A percentile compares a stretch with the other conserved stretches of the same genome.
phyloP scores from a whole-genome alignment of 805 yeast species.

The Jamesozyma hellenica region DNA sequence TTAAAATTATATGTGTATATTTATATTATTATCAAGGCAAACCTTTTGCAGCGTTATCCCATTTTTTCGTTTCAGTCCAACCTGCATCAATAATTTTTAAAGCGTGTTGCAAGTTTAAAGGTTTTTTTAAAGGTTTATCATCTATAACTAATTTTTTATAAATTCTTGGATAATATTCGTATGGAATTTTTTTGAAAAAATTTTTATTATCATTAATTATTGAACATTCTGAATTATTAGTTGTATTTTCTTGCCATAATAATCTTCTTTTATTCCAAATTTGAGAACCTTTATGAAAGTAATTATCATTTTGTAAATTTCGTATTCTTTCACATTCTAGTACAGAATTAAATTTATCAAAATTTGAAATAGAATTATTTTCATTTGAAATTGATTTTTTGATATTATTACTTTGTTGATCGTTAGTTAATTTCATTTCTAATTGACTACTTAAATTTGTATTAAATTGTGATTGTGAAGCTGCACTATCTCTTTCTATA shows the following conservation, averaged over 20 bases:
- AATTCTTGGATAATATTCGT: slow-evolving; percentile 47
- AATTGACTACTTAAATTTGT: slow-evolving; percentile 2
- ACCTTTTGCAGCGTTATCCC: slow-evolving; percentile 48
- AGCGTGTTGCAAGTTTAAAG: slow-evolving; percentile 67
- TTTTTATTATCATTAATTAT: slow-evolving; percentile 11
- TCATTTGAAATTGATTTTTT: background rate
- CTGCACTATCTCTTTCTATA: slow-evolving; percentile 12
- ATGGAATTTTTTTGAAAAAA: slow-evolving; percentile 29
- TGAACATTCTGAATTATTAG: slow-evolving; percentile 8
- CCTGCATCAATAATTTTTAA: slow-evolving; percentile 68
- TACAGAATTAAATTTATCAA: slow-evolving; percentile 26
- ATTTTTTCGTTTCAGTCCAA: slow-evolving; percentile 70
- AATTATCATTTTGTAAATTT: slow-evolving; percentile 19
- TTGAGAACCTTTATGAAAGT: slow-evolving; percentile 42
- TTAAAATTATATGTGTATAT: no score
- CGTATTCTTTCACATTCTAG: slow-evolving; percentile 26
- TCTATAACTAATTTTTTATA: slow-evolving; percentile 64
- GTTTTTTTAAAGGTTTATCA: slow-evolving; percentile 54
- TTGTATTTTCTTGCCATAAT: slow-evolving; percentile 41
- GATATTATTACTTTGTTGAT: slow-evolving; percentile 7
- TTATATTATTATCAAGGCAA: slow-evolving; percentile 6
- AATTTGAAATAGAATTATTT: slow-evolving; percentile 3
- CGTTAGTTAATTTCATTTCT: slow-evolving; percentile 19
- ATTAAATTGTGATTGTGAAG: slow-evolving; percentile 7
- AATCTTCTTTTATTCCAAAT: slow-evolving; percentile 64